A percentile compares a stretch with the other conserved stretches of the same genome.
These are phyloP conservation scores for Candida railenensis DNA, from an alignment of 805 yeast genomes.

Conservation along the genomic window DNA sequence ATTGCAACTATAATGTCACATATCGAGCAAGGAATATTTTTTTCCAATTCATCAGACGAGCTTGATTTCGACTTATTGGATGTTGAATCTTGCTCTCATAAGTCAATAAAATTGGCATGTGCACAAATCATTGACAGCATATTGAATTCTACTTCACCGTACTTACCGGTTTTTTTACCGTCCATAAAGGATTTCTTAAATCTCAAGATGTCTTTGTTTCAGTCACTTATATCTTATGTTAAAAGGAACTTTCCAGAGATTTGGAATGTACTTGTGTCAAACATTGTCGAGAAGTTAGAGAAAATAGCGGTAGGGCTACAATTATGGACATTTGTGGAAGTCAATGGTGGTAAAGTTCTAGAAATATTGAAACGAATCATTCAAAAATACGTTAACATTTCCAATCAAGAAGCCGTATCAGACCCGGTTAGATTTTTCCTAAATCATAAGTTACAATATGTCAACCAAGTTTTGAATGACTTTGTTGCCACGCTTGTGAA, in stretches of 20 bases:
- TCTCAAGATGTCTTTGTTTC: slow-evolving; percentile 45
- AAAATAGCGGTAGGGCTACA: slow-evolving; percentile 15
- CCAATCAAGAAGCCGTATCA: slow-evolving; percentile 8
- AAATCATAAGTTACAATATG: slow-evolving; percentile 11
- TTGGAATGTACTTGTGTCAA: slow-evolving; percentile 36
- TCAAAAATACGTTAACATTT: slow-evolving; percentile 45
- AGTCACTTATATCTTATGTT: slow-evolving; percentile 45
- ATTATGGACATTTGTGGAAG: background rate
- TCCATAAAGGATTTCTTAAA: slow-evolving; percentile 51
- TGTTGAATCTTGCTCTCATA: slow-evolving; percentile 12
- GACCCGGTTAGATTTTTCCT: slow-evolving; percentile 2
- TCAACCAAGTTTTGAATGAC: slow-evolving; percentile 27
- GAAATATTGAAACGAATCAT: slow-evolving; percentile 29
- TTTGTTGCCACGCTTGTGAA: slow-evolving; percentile 21
- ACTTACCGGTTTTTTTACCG: slow-evolving; percentile 53
- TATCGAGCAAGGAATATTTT: slow-evolving; percentile 82
- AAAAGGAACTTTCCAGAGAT: slow-evolving; percentile 44
- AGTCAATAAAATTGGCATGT: slow-evolving; percentile 36
- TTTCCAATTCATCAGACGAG: slow-evolving; percentile 42
- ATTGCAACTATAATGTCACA: slow-evolving; percentile 58
- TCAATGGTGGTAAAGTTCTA: background rate
- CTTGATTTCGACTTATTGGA: slow-evolving; percentile 43
- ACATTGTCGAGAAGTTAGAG: slow-evolving; percentile 30
- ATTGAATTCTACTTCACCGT: slow-evolving; percentile 51
- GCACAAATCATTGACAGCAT: slow-evolving; percentile 53